phyloP scores from a whole-genome alignment of 352 stramenopile genomes.

The Pythium volutum region DNA sequence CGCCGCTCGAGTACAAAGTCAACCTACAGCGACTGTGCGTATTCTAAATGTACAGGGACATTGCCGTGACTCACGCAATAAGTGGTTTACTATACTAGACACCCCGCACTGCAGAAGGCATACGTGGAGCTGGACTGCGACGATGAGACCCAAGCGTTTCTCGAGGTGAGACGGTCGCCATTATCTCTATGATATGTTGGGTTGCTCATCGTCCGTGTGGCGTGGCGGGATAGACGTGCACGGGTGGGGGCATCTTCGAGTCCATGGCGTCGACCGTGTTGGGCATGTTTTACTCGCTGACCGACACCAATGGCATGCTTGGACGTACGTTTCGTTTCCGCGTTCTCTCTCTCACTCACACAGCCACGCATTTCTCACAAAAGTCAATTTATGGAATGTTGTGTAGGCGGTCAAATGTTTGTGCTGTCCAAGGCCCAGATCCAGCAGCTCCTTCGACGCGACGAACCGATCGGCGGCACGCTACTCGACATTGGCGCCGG shows the following conservation, averaged over 20 bases:
- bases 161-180: constrained; percentile 37
- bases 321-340: constrained; percentile 43
- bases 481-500: constrained; percentile 82
- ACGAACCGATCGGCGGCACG: constrained; percentile 42
- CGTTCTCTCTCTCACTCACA: neutral
- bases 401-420: constrained; percentile 83
- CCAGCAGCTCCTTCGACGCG: constrained; percentile 51
- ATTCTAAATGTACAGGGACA: neutral
- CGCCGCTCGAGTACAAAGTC: constrained; percentile 62
- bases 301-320: constrained; percentile 80
- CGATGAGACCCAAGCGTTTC: constrained; percentile 66
- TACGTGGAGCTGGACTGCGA: constrained; percentile 78
- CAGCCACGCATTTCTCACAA: no score
- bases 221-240: constrained; percentile 55
- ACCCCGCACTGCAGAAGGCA: constrained; percentile 50
- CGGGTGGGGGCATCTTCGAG: constrained; percentile 62
- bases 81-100: constrained; percentile 25
- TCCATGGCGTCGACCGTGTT: constrained; percentile 63
- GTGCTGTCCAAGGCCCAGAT: constrained; percentile 76
- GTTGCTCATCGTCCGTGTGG: no score
- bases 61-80: neutral
- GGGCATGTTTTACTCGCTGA: constrained; percentile 80
- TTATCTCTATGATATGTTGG: neutral
- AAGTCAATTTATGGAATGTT: neutral
- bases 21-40: constrained; percentile 48